These are phyloP conservation scores for Suillus alpinus DNA, from an alignment of 768 basidiomycete genomes.

Conservation along the genomic window DNA sequence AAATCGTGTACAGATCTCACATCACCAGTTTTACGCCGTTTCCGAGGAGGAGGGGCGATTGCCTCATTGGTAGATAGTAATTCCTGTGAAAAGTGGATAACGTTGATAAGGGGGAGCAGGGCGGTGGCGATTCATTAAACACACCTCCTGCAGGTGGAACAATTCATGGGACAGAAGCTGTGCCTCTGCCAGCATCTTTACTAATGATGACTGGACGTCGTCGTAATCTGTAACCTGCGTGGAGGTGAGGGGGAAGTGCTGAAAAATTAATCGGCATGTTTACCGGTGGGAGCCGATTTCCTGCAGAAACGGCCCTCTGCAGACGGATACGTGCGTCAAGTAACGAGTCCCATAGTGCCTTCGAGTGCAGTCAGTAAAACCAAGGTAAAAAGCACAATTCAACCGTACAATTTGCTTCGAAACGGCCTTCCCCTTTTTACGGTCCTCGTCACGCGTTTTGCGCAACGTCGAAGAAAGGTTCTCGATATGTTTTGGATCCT, in stretches of 20 bases:
- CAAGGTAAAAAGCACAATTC: slow-evolving; percentile 5
- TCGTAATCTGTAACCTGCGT: slow-evolving; percentile 31
- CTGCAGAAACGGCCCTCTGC: slow-evolving; percentile 71
- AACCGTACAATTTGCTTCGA: slow-evolving; percentile 73
- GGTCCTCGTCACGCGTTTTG: slow-evolving; percentile 64
- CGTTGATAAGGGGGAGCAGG: slow-evolving; percentile 11
- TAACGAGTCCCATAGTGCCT: slow-evolving; percentile 85
- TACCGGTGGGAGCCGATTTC: slow-evolving; percentile 67
- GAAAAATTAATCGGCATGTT: slow-evolving; percentile 23
- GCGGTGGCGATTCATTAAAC: slow-evolving; percentile 8
- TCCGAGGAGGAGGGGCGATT: slow-evolving; percentile 49
- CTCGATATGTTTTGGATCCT: slow-evolving; percentile 18
- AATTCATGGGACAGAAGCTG: slow-evolving; percentile 62
- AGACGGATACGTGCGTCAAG: slow-evolving; percentile 89
- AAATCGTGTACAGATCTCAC: slow-evolving; percentile 8
- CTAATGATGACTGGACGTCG: slow-evolving; percentile 44
- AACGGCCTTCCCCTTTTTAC: slow-evolving; percentile 81
- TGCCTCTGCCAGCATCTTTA: slow-evolving; percentile 60
- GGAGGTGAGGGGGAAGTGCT: slow-evolving; percentile 13
- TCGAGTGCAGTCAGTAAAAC: slow-evolving; percentile 6
- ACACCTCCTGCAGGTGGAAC: slow-evolving; percentile 66
- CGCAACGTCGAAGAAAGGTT: slow-evolving; percentile 54
- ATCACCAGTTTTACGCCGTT: slow-evolving; percentile 47
- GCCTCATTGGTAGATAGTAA: slow-evolving; percentile 48
- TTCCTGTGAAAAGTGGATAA: slow-evolving; percentile 32